Conservation (phyloP, 163 green algal genomes). For the Scenedesmus sp. region DNA sequence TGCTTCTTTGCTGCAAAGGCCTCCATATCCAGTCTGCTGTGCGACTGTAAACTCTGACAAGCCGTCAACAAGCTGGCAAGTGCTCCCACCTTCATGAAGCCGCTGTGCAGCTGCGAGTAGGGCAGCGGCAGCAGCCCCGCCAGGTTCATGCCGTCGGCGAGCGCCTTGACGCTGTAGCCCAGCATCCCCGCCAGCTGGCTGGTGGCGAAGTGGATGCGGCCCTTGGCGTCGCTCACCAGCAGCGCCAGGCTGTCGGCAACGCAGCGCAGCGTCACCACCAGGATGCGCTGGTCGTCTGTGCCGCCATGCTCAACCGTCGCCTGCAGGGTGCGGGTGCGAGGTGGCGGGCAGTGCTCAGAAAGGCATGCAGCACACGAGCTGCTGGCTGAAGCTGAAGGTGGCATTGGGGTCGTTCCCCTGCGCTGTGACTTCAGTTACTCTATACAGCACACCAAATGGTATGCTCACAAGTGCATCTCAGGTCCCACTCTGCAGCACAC, state of each 20-base stretch:
- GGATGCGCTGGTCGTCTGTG: slow-evolving; percentile 21
- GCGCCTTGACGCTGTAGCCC: slow-evolving; percentile 6
- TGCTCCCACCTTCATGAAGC: slow-evolving; percentile 48
- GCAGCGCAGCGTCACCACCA: not conserved
- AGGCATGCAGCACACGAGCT: no score
- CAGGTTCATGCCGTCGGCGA: slow-evolving; percentile 42
- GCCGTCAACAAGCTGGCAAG: no score
- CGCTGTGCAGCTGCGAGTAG: slow-evolving; percentile 49
- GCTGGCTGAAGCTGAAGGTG: no score
- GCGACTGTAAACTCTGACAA: no score
- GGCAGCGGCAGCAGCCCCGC: slow-evolving; percentile 28
- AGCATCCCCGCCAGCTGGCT: slow-evolving; percentile 22
- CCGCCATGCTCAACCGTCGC: slow-evolving; percentile 36
- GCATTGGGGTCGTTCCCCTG: no score
- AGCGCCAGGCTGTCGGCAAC: slow-evolving; percentile 18
- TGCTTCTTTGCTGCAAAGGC: no score
- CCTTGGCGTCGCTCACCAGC: slow-evolving; percentile 38
- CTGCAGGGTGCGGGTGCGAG: not conserved
- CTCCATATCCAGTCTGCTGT: no score
- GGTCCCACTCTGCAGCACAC: no score
- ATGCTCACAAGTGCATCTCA: no score
- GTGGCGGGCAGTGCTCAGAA: no score
- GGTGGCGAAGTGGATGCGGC: slow-evolving; percentile 41
- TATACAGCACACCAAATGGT: no score
- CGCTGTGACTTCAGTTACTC: no score